Evolutionary conservation across 208 protist species (phyloP).

Genomic region (Trypanosoma caninum): DNA sequence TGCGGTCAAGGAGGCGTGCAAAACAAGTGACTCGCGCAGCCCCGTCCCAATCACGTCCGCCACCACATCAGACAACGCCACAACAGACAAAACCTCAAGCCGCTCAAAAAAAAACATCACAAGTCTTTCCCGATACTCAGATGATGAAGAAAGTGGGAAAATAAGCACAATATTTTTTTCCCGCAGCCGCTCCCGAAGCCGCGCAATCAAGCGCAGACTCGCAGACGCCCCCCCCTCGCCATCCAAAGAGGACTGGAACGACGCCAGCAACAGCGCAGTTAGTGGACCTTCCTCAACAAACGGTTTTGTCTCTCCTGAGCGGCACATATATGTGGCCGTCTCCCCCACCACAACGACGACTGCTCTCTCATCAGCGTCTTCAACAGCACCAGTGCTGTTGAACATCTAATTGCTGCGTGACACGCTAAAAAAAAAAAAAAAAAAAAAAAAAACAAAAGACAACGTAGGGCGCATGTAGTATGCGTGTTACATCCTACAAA

Average conservation of each 20-base stretch:
- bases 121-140: slow-evolving; percentile 34
- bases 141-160: slow-evolving; percentile 24
- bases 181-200: slow-evolving; percentile 29
- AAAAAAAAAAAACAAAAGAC: slow-evolving; percentile 15
- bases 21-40: slow-evolving; percentile 26
- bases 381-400: slow-evolving; percentile 1
- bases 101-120: slow-evolving; percentile 30
- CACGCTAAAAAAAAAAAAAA: slow-evolving; percentile 3
- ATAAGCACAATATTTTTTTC: slow-evolving; percentile 39
- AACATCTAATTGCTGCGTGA: background rate
- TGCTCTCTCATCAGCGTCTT: slow-evolving; percentile 5
- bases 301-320: slow-evolving; percentile 17
- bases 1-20: slow-evolving; percentile 26
- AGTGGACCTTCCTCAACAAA: slow-evolving; percentile 30
- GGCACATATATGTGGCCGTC: slow-evolving; percentile 19
- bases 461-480: background rate
- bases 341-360: slow-evolving; percentile 16
- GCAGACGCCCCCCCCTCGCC: background rate
- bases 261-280: slow-evolving; percentile 12
- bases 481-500: background rate
- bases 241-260: no score
- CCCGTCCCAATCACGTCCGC: slow-evolving; percentile 47
- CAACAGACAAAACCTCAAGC: slow-evolving; percentile 27
- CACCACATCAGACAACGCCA: slow-evolving; percentile 60
- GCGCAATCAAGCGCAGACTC: slow-evolving; percentile 5